These are phyloP conservation scores for Enterospora canceri DNA, from an alignment of 371 early-diverging fungal species.

Conservation along the genomic window DNA sequence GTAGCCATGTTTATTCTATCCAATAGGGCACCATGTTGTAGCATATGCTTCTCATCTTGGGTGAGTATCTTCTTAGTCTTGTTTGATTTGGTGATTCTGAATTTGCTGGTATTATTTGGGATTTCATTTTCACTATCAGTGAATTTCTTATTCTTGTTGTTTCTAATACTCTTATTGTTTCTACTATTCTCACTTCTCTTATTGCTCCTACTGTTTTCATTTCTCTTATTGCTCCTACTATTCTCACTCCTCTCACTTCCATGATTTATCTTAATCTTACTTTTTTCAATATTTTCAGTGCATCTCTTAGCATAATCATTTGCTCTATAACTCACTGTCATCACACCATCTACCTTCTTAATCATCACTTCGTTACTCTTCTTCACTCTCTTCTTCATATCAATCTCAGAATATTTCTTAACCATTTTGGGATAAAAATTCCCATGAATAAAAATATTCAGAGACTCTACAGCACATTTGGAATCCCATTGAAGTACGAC, in stretches of 20 bases:
- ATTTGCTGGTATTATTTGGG: not conserved
- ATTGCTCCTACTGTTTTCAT: not conserved
- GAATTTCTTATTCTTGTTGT: not conserved
- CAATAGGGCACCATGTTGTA: conserved; percentile 34
- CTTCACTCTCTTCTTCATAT: not conserved
- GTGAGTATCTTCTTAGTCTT: not conserved
- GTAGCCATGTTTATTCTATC: conserved; percentile 39
- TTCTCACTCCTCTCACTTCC: not conserved
- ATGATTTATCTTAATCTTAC: not conserved
- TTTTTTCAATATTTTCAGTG: not conserved
- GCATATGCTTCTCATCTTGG: conserved; percentile 33
- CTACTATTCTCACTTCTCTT: not conserved
- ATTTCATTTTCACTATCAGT: not conserved
- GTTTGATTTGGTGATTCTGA: not conserved
- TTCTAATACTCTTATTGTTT: not conserved
- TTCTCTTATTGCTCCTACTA: not conserved
- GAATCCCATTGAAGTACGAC: conserved; percentile 13
- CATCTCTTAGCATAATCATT: not conserved
- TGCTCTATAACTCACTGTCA: not conserved
- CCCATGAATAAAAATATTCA: not conserved
- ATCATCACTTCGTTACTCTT: no score
- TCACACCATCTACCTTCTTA: not conserved
- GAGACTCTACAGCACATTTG: conserved; percentile 1
- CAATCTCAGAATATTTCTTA: not conserved
- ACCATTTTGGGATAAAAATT: no score